These are phyloP conservation scores for Microbotryum saponariae DNA, from an alignment of 1,284 basidiomycete species.

Conservation along the genomic window DNA sequence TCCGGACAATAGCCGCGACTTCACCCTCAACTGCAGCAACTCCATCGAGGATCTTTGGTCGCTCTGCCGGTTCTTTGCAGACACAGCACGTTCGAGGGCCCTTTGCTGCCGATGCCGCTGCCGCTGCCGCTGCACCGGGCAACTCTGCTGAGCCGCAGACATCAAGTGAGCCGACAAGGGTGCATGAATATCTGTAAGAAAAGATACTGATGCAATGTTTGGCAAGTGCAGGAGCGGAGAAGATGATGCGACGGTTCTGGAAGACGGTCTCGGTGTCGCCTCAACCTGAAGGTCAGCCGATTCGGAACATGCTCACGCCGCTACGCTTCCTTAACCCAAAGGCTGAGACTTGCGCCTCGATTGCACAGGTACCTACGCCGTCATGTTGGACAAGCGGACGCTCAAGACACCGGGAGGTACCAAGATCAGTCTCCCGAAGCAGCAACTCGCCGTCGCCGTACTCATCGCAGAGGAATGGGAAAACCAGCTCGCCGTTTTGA, in stretches of 20 bases:
- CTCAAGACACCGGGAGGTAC: conserved; percentile 82
- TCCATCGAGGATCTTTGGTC: background rate
- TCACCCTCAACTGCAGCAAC: conserved; percentile 5
- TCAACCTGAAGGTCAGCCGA: conserved; percentile 44
- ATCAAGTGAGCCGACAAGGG: conserved; percentile 6
- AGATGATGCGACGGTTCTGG: conserved; percentile 82
- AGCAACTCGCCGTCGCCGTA: conserved; percentile 59
- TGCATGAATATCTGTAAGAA: no score
- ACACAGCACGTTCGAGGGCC: background rate
- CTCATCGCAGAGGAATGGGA: conserved; percentile 95
- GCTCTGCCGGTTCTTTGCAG: background rate
- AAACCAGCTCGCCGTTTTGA: conserved; percentile 75
- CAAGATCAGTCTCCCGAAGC: conserved; percentile 60
- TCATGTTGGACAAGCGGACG: conserved; percentile 75
- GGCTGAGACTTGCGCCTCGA: background rate
- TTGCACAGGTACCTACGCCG: conserved; percentile 50
- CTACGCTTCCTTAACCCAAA: background rate
- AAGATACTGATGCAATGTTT: background rate
- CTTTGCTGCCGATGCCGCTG: conserved; percentile 12
- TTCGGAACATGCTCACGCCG: background rate
- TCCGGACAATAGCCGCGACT: background rate
- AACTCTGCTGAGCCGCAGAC: conserved; percentile 23
- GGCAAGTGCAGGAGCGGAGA: conserved; percentile 61
- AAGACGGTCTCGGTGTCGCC: conserved; percentile 67
- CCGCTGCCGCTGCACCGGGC: conserved; percentile 10